Percentiles rank a stretch among this genome's conserved stretches.
These are phyloP conservation scores for Ceratocystis diversiconidia DNA, from an alignment of 2,329 filamentous ascomycete species.

Conservation along the genomic window DNA sequence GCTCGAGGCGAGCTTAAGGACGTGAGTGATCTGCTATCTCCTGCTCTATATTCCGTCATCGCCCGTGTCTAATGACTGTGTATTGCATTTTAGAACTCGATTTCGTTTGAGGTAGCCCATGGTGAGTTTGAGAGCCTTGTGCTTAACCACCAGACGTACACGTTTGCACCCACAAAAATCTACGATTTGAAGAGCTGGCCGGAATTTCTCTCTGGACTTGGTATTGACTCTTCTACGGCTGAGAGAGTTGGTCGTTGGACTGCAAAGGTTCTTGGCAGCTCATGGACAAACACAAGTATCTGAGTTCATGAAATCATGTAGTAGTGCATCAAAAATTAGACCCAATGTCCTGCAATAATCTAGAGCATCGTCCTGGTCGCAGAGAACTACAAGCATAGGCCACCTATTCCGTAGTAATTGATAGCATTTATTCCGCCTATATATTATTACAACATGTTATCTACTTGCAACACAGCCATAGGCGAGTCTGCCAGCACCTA, in stretches of 20 bases:
- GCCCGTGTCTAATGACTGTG: background rate
- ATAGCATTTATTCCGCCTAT: no score
- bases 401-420: no score
- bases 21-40: conserved; percentile 25
- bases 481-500: no score
- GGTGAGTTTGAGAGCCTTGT: conserved; percentile 26
- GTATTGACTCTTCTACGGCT: background rate
- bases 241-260: conserved; percentile 12
- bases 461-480: no score
- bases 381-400: no score
- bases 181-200: conserved; percentile 18
- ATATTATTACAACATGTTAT: no score
- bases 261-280: conserved; percentile 14
- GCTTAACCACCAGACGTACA: conserved; percentile 20
- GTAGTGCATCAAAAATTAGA: no score
- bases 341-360: no score
- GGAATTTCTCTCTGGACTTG: conserved; percentile 8
- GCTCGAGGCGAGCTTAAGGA: conserved; percentile 36
- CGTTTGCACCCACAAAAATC: conserved; percentile 7
- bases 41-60: background rate
- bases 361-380: no score
- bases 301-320: background rate
- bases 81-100: conserved; percentile 18
- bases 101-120: conserved; percentile 28
- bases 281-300: conserved; percentile 9